Conservation (phyloP, 345 rosid genomes). For the Populus simonii region DNA sequence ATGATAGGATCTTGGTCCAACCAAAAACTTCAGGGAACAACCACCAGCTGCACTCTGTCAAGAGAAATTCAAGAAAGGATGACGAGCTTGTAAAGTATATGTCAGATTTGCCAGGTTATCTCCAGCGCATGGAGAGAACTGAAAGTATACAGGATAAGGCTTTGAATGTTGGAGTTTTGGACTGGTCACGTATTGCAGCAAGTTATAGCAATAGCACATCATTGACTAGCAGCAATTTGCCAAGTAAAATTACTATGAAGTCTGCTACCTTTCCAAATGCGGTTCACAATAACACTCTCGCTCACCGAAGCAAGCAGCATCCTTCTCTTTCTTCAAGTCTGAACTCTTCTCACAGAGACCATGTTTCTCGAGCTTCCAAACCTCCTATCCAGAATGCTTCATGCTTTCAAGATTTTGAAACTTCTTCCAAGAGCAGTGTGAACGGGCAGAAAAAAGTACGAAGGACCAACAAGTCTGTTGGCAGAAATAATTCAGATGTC, state of each 20-base stretch:
- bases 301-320: slow-evolving; percentile 21
- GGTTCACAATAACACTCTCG: slow-evolving; percentile 28
- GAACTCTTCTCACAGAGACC: slow-evolving; percentile 28
- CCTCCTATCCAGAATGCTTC: slow-evolving; percentile 28
- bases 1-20: slow-evolving; percentile 25
- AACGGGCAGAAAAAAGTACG: slow-evolving; percentile 30
- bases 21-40: slow-evolving; percentile 29
- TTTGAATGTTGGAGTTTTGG: slow-evolving; percentile 84
- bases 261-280: slow-evolving; percentile 27
- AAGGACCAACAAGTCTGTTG: slow-evolving; percentile 33
- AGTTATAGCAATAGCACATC: slow-evolving; percentile 30
- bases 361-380: slow-evolving; percentile 36
- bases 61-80: slow-evolving; percentile 33
- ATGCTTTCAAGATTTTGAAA: slow-evolving; percentile 38
- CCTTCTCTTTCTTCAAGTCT: slow-evolving; percentile 25
- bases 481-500: slow-evolving; percentile 11
- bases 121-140: slow-evolving; percentile 49
- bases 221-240: slow-evolving; percentile 17
- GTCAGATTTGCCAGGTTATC: slow-evolving; percentile 73
- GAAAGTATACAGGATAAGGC: slow-evolving; percentile 56
- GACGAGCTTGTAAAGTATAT: slow-evolving; percentile 80
- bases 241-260: slow-evolving; percentile 25
- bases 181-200: slow-evolving; percentile 49
- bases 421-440: slow-evolving; percentile 41
- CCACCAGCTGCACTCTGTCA: slow-evolving; percentile 16